Conservation (phyloP, 1,284 basidiomycete species). For the Trametes versicolor region DNA sequence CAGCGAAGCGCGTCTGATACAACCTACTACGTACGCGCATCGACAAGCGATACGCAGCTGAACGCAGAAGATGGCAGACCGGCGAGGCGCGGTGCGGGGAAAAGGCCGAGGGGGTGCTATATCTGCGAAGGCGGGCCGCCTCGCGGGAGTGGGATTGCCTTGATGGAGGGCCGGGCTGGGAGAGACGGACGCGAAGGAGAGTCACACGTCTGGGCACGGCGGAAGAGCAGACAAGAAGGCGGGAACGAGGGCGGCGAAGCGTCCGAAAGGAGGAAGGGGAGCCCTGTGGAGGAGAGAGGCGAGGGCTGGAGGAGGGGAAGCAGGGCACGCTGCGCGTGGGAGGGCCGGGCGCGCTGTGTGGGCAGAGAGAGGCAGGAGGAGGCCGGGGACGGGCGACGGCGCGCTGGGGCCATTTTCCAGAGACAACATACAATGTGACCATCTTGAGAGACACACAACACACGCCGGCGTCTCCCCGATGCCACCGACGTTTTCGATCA, state of each 20-base stretch:
- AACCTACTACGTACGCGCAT: background rate
- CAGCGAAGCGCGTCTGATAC: constrained; percentile 16
- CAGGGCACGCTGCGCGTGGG: constrained; percentile 30
- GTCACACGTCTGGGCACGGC: constrained; percentile 33
- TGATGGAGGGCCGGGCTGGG: constrained; percentile 30
- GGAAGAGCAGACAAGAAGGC: constrained; percentile 31
- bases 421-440: constrained; percentile 38
- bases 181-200: constrained; percentile 24
- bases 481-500: constrained; percentile 33
- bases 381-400: constrained; percentile 2
- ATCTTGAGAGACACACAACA: constrained; percentile 35
- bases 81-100: constrained; percentile 11
- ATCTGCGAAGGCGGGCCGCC: constrained; percentile 14
- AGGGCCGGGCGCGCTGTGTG: constrained; percentile 6
- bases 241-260: constrained; percentile 34
- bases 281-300: constrained; percentile 27
- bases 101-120: constrained; percentile 26
- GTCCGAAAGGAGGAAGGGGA: constrained; percentile 36
- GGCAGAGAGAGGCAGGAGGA: constrained; percentile 3
- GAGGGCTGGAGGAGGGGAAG: constrained; percentile 26
- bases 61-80: constrained; percentile 8
- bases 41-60: constrained; percentile 15
- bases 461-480: constrained; percentile 28
- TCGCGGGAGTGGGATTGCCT: constrained; percentile 34
- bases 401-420: constrained; percentile 27